Conservation (phyloP, 257 asterid species). For the Paraleonurus japonicus region DNA sequence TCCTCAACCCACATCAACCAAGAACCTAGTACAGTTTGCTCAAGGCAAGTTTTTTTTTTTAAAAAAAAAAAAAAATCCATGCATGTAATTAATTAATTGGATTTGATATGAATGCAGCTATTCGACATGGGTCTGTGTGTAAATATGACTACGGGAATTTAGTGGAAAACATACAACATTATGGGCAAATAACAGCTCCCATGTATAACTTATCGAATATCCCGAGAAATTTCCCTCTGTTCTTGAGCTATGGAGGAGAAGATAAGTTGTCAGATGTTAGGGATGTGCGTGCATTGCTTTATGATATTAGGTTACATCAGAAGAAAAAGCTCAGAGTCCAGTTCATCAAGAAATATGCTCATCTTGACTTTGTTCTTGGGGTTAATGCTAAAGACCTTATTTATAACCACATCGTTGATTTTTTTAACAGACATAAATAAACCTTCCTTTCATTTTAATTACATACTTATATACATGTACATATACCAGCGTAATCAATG, state of each 20-base stretch:
- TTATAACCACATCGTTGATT: slow-evolving; percentile 31
- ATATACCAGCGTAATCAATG: no score
- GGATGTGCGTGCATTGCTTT: slow-evolving; percentile 51
- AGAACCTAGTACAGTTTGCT: slow-evolving; percentile 59
- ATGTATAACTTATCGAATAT: slow-evolving; percentile 50
- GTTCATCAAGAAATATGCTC: slow-evolving; percentile 52
- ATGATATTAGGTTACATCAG: slow-evolving; percentile 33
- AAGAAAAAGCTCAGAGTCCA: slow-evolving; percentile 49
- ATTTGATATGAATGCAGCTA: slow-evolving; percentile 36
- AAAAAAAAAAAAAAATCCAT: no score
- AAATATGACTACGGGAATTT: slow-evolving; percentile 52
- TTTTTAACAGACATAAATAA: slow-evolving; percentile 9
- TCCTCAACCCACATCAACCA: slow-evolving; percentile 67
- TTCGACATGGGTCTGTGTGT: slow-evolving; percentile 40
- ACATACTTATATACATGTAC: neutral
- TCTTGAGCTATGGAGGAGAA: slow-evolving; percentile 64
- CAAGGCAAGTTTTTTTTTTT: no score
- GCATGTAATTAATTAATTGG: neutral
- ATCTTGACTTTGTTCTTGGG: slow-evolving; percentile 65
- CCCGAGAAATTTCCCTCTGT: slow-evolving; percentile 54
- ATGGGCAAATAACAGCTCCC: slow-evolving; percentile 49
- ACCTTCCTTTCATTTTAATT: no score
- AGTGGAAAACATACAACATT: slow-evolving; percentile 40
- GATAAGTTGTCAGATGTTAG: slow-evolving; percentile 50
- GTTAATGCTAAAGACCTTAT: slow-evolving; percentile 50